These are phyloP conservation scores for Arbutus unedo DNA, from an alignment of 148 eudicot species.

Conservation along the genomic window DNA sequence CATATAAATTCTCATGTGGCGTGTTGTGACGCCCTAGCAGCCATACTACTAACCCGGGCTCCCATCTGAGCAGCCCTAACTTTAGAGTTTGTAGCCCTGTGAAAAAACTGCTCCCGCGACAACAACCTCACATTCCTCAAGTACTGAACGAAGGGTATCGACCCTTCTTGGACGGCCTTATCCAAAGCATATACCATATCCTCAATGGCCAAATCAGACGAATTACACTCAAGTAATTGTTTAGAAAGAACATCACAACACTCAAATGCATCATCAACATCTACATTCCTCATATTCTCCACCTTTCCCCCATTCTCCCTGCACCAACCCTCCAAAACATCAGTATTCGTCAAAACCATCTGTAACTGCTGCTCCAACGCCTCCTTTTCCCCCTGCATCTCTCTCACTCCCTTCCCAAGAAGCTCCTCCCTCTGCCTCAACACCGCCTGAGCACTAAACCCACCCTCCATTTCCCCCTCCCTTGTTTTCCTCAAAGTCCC, in stretches of 20 bases:
- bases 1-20: conserved; percentile 23
- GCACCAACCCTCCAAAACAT: conserved; percentile 80
- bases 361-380: conserved; percentile 81
- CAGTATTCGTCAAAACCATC: conserved; percentile 72
- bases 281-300: conserved; percentile 36
- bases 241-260: conserved; percentile 70
- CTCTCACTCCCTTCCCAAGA: conserved; percentile 56
- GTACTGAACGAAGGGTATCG: conserved; percentile 72
- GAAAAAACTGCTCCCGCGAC: conserved; percentile 90
- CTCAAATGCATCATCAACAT: conserved; percentile 70
- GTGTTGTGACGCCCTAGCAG: conserved; percentile 63
- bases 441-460: conserved; percentile 59
- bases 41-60: conserved; percentile 83
- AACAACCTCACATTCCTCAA: conserved; percentile 74
- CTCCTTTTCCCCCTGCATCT: conserved; percentile 83
- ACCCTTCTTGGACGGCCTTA: conserved; percentile 85
- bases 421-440: conserved; percentile 59
- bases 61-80: conserved; percentile 83
- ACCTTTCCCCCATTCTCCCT: conserved; percentile 69
- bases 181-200: conserved; percentile 81
- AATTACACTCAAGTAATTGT: conserved; percentile 74
- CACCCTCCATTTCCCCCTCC: conserved; percentile 81
- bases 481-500: conserved; percentile 62
- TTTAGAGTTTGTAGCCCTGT: conserved; percentile 63
- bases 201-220: conserved; percentile 84